A percentile compares a stretch with the other conserved stretches of the same genome.
Conservation (phyloP, 1,284 basidiomycete genomes). For the Trichosporon ovoides region DNA sequence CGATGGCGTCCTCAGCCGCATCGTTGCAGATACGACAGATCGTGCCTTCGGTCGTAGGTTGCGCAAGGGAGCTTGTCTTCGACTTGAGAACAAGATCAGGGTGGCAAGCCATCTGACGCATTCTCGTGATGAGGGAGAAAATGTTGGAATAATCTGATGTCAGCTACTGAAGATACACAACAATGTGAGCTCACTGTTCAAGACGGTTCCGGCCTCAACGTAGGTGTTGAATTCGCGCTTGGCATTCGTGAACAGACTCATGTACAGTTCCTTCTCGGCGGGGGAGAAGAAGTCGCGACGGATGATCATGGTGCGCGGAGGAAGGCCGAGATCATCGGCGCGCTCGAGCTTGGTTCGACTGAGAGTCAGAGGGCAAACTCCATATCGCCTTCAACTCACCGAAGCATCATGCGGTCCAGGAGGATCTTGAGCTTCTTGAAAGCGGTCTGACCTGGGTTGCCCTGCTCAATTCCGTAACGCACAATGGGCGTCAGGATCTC, state of each 20-base stretch:
- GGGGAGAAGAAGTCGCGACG: conserved; percentile 90
- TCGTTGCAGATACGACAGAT: conserved; percentile 95
- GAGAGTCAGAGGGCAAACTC: neutral
- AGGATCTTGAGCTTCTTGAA: conserved; percentile 88
- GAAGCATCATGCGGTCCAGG: conserved; percentile 93
- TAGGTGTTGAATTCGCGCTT: conserved; percentile 89
- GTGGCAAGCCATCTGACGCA: conserved; percentile 95
- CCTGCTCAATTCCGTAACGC: conserved; percentile 59
- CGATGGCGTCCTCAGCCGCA: conserved; percentile 90
- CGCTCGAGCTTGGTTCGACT: conserved; percentile 67
- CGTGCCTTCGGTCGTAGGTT: conserved; percentile 60
- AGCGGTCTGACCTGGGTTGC: conserved; percentile 66
- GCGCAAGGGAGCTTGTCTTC: conserved; percentile 71
- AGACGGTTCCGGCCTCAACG: conserved; percentile 79
- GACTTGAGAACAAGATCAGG: conserved; percentile 72
- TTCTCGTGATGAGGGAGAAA: conserved; percentile 58
- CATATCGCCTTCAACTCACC: conserved; percentile 43
- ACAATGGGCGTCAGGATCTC: conserved; percentile 86
- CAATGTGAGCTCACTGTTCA: conserved; percentile 76
- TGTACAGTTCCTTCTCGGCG: conserved; percentile 93
- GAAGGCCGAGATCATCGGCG: conserved; percentile 95
- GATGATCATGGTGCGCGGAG: conserved; percentile 85
- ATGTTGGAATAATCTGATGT: conserved; percentile 85
- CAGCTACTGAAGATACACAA: neutral
- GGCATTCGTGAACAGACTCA: conserved; percentile 85